Evolutionary conservation across 768 basidiomycete species (phyloP), one percentile per base, ranked within the genome.

Genomic region (Steccherinum ochraceum): DNA sequence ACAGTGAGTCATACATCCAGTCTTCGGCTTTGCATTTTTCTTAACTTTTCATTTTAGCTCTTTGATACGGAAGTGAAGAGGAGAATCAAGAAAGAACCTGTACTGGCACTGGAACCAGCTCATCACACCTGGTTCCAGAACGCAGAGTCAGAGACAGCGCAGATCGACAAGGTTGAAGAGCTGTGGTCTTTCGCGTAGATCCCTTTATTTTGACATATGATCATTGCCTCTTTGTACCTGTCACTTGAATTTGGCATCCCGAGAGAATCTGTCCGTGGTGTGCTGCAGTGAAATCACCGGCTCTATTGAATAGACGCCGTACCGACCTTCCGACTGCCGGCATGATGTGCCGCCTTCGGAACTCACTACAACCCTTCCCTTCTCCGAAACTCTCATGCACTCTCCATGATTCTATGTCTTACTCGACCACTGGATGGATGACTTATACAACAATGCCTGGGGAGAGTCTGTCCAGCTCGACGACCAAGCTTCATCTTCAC

Each of bases 1-100:
- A 91, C 90, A 57, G 90, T 93, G 58, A 49, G 83, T 66, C 19
- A 45, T 30, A 24, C 5, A 24, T 41, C 12, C n/a, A 39, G 24
- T 44, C 23, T 40, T 19, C 40, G 13, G 12, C 20, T 20, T 4
- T 5, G 27, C 30, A 3, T 45, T 45, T 51, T 20, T 21, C 12
- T 24, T 12, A 7, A 12, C 3, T 30, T 4, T 24, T 19, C 45
- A 18, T 20, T 25, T 19, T 62, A 96, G 93, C 75, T 98, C 24
- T 86, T 94, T 57, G 89, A 94, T 27, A 87, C 87, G 0, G 94
- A 96, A 61, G 71, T 75, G 24, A 83, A 80, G 55, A 74, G 90
- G 46, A 86, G 81, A 56, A 84, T 95, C 42, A 90, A 84, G 63
- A 84, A 82, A 60, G 88, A 93, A 43, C 94, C 80, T 0, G 78